A percentile compares a stretch with the other conserved stretches of the same genome.
phyloP scores from a whole-genome alignment of 1,284 basidiomycete species.

The Leccinum brunneo-olivaceum region DNA sequence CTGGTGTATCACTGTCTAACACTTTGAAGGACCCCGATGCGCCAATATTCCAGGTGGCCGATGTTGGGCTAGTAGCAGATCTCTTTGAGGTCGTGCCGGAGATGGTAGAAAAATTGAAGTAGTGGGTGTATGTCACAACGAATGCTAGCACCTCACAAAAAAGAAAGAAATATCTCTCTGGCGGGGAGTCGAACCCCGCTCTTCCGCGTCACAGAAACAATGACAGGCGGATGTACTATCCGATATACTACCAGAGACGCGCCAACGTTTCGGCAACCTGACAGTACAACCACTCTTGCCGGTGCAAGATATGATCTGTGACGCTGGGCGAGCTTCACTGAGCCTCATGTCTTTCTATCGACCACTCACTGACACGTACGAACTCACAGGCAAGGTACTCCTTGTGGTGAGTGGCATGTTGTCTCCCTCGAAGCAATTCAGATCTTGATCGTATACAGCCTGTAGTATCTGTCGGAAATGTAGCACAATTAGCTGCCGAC shows the following conservation, averaged over 20 bases:
- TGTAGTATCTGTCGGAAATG: slow-evolving; percentile 73
- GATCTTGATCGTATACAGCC: slow-evolving; percentile 45
- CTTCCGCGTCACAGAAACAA: slow-evolving; percentile 25
- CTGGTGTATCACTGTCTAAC: slow-evolving; percentile 10
- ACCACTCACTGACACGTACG: slow-evolving; percentile 26
- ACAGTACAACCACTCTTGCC: not conserved
- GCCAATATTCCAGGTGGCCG: slow-evolving; percentile 98
- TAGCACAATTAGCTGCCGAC: slow-evolving; percentile 71
- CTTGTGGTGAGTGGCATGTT: slow-evolving; percentile 38
- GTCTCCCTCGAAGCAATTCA: not conserved
- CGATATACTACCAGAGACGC: slow-evolving; percentile 38
- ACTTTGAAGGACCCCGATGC: slow-evolving; percentile 82
- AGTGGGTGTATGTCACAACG: slow-evolving; percentile 29
- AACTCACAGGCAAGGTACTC: slow-evolving; percentile 41
- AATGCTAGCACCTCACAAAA: too few species aligned
- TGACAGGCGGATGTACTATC: slow-evolving; percentile 40
- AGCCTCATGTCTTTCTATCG: slow-evolving; percentile 35
- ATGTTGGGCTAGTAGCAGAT: slow-evolving; percentile 91
- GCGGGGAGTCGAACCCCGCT: slow-evolving; percentile 42
- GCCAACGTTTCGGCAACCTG: rapidly evolving
- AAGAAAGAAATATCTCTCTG: slow-evolving; percentile 27
- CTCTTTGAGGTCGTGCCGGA: slow-evolving; percentile 86
- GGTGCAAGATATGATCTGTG: not conserved
- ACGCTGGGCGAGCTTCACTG: too few species aligned
- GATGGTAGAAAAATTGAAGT: slow-evolving; percentile 78